Percentiles rank a stretch among this genome's conserved stretches.
Conservation (phyloP, 805 yeast species). For the Kurtzmaniella fragi region DNA sequence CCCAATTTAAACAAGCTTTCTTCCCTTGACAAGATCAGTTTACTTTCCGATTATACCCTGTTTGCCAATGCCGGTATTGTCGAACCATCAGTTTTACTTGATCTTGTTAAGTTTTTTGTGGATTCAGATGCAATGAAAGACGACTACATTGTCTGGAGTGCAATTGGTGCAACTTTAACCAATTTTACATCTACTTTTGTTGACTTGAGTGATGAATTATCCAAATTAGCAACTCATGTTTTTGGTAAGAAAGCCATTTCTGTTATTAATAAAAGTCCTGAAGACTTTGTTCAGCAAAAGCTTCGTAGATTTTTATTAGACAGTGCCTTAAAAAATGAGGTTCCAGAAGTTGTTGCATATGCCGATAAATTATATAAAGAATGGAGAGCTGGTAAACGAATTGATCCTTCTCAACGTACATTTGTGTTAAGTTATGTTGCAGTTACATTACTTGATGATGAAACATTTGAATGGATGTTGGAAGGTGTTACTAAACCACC, state of each 20-base stretch:
- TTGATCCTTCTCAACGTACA: conserved; percentile 42
- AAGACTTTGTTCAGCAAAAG: conserved; percentile 20
- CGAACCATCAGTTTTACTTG: conserved; percentile 40
- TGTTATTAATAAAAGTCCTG: conserved; percentile 12
- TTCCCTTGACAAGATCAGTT: conserved; percentile 47
- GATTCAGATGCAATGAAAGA: conserved; percentile 24
- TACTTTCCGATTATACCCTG: conserved; percentile 49
- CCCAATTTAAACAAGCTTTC: conserved; percentile 34
- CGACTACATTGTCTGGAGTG: conserved; percentile 51
- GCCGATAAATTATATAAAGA: conserved; percentile 26
- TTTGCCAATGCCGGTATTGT: conserved; percentile 44
- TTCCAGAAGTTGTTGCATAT: conserved; percentile 31
- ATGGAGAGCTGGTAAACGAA: conserved; percentile 17
- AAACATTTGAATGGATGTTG: conserved; percentile 34
- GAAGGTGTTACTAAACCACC: conserved; percentile 47
- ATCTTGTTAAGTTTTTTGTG: conserved; percentile 29
- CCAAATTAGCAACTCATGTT: conserved; percentile 24
- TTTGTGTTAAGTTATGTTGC: conserved; percentile 42
- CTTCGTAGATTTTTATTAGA: conserved; percentile 36
- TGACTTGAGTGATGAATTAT: conserved; percentile 14
- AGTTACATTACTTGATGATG: conserved; percentile 27
- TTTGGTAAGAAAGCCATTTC: conserved; percentile 26
- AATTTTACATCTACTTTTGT: conserved; percentile 33
- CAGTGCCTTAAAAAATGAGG: conserved; percentile 33
- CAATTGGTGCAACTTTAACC: conserved; percentile 39